phyloP scores from a whole-genome alignment of 2,329 filamentous ascomycete genomes.

The Aspergillus pseudoviridinutans region DNA sequence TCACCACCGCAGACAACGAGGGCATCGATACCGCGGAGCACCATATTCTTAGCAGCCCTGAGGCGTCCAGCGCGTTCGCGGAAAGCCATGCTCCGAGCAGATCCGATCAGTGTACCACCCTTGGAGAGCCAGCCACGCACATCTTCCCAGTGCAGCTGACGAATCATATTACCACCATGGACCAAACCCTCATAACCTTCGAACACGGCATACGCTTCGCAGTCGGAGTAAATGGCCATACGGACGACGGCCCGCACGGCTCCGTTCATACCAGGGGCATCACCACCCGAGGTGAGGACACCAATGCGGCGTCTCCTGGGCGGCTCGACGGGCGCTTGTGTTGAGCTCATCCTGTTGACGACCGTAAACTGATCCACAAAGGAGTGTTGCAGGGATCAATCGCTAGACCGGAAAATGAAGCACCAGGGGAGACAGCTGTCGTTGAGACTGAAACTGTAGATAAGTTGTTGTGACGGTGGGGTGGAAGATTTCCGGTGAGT shows the following conservation, averaged over 20 bases:
- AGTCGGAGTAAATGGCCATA: constrained; percentile 80
- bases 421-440: not conserved
- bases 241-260: constrained; percentile 86
- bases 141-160: constrained; percentile 84
- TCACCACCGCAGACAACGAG: constrained; percentile 97
- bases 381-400: not conserved
- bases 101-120: constrained; percentile 93
- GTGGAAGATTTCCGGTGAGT: constrained; percentile 33
- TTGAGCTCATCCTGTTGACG: constrained; percentile 15
- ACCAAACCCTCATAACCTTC: constrained; percentile 97
- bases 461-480: constrained; percentile 13
- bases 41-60: constrained; percentile 87
- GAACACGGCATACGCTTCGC: constrained; percentile 76
- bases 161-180: constrained; percentile 81
- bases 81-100: constrained; percentile 88
- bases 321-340: constrained; percentile 16
- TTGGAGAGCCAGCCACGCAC: constrained; percentile 92
- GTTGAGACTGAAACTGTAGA: not conserved
- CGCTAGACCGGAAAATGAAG: not conserved
- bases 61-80: constrained; percentile 82
- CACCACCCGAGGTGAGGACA: constrained; percentile 91
- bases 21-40: constrained; percentile 88
- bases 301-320: constrained; percentile 65
- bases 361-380: not conserved
- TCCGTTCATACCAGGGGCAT: constrained; percentile 92